phyloP scores from a whole-genome alignment of 208 protist genomes.

The Tritrichomonas musculus region DNA sequence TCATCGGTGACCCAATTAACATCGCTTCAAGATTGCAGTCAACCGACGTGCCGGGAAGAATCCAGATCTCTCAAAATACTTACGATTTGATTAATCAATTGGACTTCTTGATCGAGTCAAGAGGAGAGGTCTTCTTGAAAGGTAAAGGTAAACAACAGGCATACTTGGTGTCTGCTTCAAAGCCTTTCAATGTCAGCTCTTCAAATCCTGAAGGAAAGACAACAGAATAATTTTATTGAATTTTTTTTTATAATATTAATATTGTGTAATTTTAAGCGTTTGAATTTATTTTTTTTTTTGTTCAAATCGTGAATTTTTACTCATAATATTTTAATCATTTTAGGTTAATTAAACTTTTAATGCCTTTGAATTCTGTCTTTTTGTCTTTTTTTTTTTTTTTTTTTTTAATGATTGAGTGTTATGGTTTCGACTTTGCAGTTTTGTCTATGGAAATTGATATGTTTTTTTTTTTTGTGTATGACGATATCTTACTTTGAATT shows the following conservation, averaged over 20 bases:
- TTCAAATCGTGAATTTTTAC: background rate
- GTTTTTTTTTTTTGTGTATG: background rate
- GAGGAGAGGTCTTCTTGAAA: background rate
- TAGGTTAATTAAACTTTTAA: background rate
- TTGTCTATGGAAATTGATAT: background rate
- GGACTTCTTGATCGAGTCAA: background rate
- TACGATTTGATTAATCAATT: background rate
- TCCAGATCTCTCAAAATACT: background rate
- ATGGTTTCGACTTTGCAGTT: background rate
- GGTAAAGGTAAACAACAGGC: background rate
- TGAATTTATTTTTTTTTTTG: background rate
- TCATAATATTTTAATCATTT: background rate
- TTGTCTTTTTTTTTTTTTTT: background rate
- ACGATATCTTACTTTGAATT: background rate
- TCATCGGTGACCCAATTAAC: too few relatives aligned
- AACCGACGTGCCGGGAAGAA: background rate
- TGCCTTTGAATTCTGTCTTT: background rate
- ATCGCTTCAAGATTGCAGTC: background rate
- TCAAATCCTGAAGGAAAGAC: background rate
- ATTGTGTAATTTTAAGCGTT: background rate
- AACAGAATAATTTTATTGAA: background rate
- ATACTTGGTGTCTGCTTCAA: background rate
- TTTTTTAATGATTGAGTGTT: background rate
- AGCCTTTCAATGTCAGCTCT: background rate
- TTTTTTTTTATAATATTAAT: background rate